Evolutionary conservation across 164 flowering plant species (phyloP).

Genomic region (Aristolochia californica): DNA sequence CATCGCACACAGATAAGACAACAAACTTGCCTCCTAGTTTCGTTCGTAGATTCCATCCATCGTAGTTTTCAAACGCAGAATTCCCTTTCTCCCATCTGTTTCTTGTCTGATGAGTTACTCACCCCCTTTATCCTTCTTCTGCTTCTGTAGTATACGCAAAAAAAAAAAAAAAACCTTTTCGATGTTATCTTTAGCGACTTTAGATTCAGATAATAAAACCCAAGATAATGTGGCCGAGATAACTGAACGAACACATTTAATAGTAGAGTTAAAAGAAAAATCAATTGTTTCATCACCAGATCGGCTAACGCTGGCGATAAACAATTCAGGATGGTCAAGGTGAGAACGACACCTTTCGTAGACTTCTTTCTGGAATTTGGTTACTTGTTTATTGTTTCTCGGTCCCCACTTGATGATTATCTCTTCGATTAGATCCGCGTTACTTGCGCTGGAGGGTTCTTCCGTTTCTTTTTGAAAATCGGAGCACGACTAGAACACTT

Average conservation of each 20-base stretch:
- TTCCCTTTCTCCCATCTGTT: too few species aligned
- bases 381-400: not conserved
- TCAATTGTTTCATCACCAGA: not conserved
- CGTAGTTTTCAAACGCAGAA: too few species aligned
- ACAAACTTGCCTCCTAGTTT: not conserved
- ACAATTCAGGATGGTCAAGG: slow-evolving; percentile 2
- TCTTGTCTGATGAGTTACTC: too few species aligned
- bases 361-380: not conserved
- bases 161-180: too few species aligned
- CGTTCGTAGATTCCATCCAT: not conserved
- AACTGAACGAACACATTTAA: too few species aligned
- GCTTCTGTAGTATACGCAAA: too few species aligned
- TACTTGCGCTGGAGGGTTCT: not conserved
- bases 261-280: not conserved
- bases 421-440: too few species aligned
- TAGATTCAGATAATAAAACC: too few species aligned
- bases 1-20: not conserved
- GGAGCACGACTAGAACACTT: not conserved
- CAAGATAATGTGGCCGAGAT: too few species aligned
- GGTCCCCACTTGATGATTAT: slow-evolving; percentile 2
- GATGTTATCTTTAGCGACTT: too few species aligned
- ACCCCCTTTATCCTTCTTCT: too few species aligned
- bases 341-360: slow-evolving; percentile 4
- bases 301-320: not conserved
- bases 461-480: not conserved